These are phyloP conservation scores for Lathyrus tuberosus DNA, from an alignment of 306 rosid genomes.

Conservation along the genomic window DNA sequence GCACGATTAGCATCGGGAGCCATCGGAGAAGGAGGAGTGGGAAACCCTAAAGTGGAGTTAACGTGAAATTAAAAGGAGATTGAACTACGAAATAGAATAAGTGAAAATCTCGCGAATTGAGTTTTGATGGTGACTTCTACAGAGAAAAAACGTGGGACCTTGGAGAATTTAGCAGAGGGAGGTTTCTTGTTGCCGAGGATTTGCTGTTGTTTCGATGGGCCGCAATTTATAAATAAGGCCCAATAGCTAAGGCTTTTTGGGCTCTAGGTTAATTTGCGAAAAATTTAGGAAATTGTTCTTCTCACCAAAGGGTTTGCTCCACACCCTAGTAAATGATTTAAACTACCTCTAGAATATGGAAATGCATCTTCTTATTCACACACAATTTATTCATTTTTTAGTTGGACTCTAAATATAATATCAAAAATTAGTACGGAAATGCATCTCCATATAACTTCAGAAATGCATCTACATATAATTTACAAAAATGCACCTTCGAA, in stretches of 20 bases:
- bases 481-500: no score
- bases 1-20: conserved; percentile 74
- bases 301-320: no score
- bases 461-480: no score
- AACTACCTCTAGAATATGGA: no score
- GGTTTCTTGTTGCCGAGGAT: conserved; percentile 40
- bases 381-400: no score
- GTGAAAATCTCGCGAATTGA: conserved; percentile 18
- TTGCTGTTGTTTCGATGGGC: conserved; percentile 31
- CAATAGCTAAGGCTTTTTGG: background rate
- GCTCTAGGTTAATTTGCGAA: background rate
- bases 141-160: background rate
- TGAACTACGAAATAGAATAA: background rate
- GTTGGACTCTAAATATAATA: no score
- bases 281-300: no score
- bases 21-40: conserved; percentile 45
- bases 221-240: background rate
- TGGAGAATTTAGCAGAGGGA: background rate
- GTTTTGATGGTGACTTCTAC: background rate
- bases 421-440: no score
- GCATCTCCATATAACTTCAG: no score
- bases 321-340: no score
- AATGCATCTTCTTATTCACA: no score
- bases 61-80: background rate
- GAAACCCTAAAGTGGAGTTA: conserved; percentile 44